These are phyloP conservation scores for Apiotrichum laibachii DNA, from an alignment of 1,284 basidiomycete genomes.

Conservation along the genomic window DNA sequence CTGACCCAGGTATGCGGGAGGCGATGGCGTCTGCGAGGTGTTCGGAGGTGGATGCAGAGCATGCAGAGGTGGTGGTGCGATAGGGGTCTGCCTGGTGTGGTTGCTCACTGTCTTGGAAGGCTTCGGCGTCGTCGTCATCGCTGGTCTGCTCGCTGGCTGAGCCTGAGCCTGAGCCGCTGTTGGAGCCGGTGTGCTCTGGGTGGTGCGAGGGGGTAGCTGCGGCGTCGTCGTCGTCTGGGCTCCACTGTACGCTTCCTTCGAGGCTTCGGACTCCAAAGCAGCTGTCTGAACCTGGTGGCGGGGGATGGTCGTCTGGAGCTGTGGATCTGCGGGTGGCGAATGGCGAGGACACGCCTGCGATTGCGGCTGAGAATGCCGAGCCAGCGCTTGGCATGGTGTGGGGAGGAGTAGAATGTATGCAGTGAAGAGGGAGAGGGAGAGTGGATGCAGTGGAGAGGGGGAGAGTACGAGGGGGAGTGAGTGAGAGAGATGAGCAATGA, in stretches of 20 bases:
- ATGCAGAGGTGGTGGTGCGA: no score
- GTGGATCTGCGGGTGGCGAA: slow-evolving; percentile 21
- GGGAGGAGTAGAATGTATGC: neutral
- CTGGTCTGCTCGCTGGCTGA: slow-evolving; percentile 3
- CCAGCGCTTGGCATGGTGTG: slow-evolving; percentile 8
- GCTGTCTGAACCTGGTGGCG: slow-evolving; percentile 21
- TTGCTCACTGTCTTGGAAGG: neutral
- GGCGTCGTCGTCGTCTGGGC: neutral
- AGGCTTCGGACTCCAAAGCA: slow-evolving; percentile 34
- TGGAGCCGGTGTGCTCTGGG: neutral
- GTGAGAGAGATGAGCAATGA: no score
- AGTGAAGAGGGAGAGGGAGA: neutral
- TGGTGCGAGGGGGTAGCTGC: neutral
- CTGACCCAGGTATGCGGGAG: neutral
- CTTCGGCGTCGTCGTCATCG: slow-evolving; percentile 1
- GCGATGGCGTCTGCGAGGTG: neutral
- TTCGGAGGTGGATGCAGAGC: neutral
- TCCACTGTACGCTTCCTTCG: slow-evolving; percentile 18
- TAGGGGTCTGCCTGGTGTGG: no score
- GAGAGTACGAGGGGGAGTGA: neutral
- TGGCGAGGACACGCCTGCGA: slow-evolving; percentile 9
- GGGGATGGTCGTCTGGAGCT: slow-evolving; percentile 5
- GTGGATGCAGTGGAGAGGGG: neutral
- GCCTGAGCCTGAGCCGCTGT: neutral
- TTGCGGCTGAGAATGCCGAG: slow-evolving; percentile 14